These are phyloP conservation scores for Yamadazyma insecticola DNA, from an alignment of 805 yeast species.

Conservation along the genomic window DNA sequence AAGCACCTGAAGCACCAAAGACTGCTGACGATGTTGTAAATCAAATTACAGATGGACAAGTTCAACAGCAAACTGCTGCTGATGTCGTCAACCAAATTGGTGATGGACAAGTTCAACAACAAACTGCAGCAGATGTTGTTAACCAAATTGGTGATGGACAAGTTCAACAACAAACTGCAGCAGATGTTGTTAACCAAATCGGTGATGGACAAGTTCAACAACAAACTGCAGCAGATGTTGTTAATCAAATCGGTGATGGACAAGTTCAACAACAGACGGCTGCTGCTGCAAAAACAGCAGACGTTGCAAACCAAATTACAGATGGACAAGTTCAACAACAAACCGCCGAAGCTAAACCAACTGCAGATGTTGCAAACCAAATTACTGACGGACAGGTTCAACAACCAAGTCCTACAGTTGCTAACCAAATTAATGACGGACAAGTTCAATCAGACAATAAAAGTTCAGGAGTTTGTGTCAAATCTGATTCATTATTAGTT, in stretches of 20 bases:
- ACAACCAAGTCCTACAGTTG: conserved; percentile 5
- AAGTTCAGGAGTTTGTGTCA: conserved; percentile 39
- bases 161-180: conserved; percentile 39
- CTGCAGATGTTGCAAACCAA: conserved; percentile 7
- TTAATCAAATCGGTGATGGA: conserved; percentile 44
- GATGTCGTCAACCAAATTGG: conserved; percentile 29
- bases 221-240: conserved; percentile 5
- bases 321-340: conserved; percentile 33
- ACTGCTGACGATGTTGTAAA: conserved; percentile 21
- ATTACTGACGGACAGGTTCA: conserved; percentile 31
- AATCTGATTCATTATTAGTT: conserved; percentile 50
- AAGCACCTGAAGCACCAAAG: conserved; percentile 11
- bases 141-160: conserved; percentile 33
- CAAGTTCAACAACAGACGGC: conserved; percentile 35
- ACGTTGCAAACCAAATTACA: conserved; percentile 22
- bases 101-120: conserved; percentile 47
- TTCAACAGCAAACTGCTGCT: conserved; percentile 29
- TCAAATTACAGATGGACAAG: conserved; percentile 32
- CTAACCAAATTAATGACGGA: conserved; percentile 41
- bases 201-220: conserved; percentile 27
- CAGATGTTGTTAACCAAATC: conserved; percentile 25
- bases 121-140: conserved; percentile 30
- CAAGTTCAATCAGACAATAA: conserved; percentile 44
- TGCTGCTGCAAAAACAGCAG: conserved; percentile 17
- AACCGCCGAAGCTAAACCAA: conserved; percentile 2